Base-by-base conservation (phyloP, 495 filamentous ascomycete genomes). In the Talaromyces thailandensis region DNA sequence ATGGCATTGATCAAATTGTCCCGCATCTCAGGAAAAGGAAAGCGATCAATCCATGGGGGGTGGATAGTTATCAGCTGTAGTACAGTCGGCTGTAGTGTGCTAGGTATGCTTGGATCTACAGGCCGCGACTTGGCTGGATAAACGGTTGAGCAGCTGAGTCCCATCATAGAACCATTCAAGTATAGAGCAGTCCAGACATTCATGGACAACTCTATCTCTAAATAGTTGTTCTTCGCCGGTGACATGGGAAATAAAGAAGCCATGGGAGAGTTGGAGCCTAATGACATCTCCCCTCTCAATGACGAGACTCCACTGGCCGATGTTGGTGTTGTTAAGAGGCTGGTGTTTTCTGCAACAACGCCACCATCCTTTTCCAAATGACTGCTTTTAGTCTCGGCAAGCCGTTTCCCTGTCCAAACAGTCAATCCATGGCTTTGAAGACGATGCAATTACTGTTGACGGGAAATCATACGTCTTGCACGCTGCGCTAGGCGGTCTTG, bases 21-120 rank as follows among this genome's bases (percentile, higher is more conserved):
- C 9, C 65, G 61, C 37, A 67, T 63, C 23, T 24, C 50, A 32
- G 65, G 61, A 28, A 64, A 63, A 0, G 65, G 63, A 14, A 65
- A 67, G 14, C 63, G 62, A 26, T 63, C 65, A 53, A 65, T 48
- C 63, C 65, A 67, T 9, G 55, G 43, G 45, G 64, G 61, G 28
- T 67, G 65, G 8, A 40, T 21, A 14, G 45, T 31, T 8, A 25
- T 64, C 60, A 56, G 61, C 61, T 69, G 67, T 0, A 48, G 53
- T 8, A 35, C 7, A 7, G 61, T 67, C 6, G 65, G 61, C 7
- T 35, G 31, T 28, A 68, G 62, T 26, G 16, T 35, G 21, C 12
- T 37, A 11, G 66, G 66, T 6, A 68, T 35, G 12, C 37, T 29
- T 7, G 58, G 53, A 26, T 24, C 23, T 11, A 35, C 57, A 23